Evolutionary conservation across 2,329 filamentous ascomycete genomes (phyloP).

Genomic region (Zymoseptoria passerinii): DNA sequence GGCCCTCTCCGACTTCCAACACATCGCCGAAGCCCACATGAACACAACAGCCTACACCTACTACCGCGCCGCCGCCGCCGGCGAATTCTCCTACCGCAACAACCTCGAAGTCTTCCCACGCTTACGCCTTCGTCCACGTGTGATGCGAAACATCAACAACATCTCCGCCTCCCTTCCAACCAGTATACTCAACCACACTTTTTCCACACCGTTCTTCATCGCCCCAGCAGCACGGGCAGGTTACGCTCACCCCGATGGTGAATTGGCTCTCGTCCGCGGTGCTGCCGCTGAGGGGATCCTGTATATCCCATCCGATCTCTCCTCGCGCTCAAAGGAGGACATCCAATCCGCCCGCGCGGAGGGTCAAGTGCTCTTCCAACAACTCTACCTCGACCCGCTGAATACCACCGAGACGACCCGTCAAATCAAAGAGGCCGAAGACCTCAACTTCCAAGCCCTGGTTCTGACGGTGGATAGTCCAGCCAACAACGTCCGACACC

Average conservation of each 20-base stretch:
- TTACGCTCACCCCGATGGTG: conserved; percentile 54
- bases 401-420: conserved; percentile 20
- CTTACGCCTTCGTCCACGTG: conserved; percentile 12
- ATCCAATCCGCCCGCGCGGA: conserved; percentile 24
- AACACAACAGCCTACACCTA: conserved; percentile 18
- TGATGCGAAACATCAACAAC: conserved; percentile 20
- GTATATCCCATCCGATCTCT: conserved; percentile 39
- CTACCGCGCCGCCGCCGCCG: conserved; percentile 23
- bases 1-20: conserved; percentile 12
- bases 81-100: conserved; percentile 23
- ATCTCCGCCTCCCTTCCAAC: conserved; percentile 40
- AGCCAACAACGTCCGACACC: conserved; percentile 22
- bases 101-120: conserved; percentile 22
- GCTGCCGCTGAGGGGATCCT: conserved; percentile 42
- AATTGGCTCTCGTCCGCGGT: conserved; percentile 37
- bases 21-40: conserved; percentile 11
- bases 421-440: conserved; percentile 21
- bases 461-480: conserved; percentile 35
- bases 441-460: conserved; percentile 33
- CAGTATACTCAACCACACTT: conserved; percentile 81
- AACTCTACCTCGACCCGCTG: conserved; percentile 31
- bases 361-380: conserved; percentile 33
- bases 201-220: conserved; percentile 81
- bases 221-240: conserved; percentile 85
- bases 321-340: conserved; percentile 27